These are phyloP conservation scores for Aegle marmelos DNA, from an alignment of 345 rosid genomes.

Conservation along the genomic window DNA sequence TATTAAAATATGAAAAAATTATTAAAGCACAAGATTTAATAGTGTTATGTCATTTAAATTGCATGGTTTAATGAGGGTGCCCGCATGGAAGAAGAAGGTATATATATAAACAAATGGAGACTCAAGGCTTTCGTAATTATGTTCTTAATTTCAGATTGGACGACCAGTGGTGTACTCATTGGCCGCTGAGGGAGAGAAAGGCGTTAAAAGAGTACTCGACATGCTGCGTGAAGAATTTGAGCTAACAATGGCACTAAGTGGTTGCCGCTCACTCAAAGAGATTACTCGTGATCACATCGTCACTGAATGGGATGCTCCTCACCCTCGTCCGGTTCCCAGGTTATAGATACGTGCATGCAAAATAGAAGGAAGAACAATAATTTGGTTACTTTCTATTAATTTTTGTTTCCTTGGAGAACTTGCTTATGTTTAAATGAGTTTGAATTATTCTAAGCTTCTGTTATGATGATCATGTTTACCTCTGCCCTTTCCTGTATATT, in stretches of 20 bases:
- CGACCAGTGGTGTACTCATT: conserved; percentile 83
- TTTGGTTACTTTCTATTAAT: conserved; percentile 5
- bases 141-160: conserved; percentile 59
- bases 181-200: conserved; percentile 87
- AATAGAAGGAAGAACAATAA: conserved; percentile 4
- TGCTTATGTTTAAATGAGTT: conserved; percentile 7
- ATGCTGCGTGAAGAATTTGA: conserved; percentile 89
- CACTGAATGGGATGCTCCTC: conserved; percentile 70
- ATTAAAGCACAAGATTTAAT: no score
- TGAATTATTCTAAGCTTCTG: conserved; percentile 7
- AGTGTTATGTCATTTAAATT: no score
- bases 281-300: conserved; percentile 72
- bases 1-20: no score
- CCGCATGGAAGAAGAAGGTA: no score
- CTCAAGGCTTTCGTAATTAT: neutral
- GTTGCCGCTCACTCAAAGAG: conserved; percentile 82
- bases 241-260: conserved; percentile 87
- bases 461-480: conserved; percentile 35
- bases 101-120: neutral
- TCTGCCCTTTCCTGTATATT: conserved; percentile 35
- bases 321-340: conserved; percentile 31
- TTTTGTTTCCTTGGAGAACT: conserved; percentile 12
- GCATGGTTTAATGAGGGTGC: no score
- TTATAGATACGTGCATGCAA: conserved; percentile 25
- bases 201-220: conserved; percentile 67